phyloP scores from a whole-genome alignment of 1,284 basidiomycete genomes.

The Melampsora abietis-canadensis region DNA sequence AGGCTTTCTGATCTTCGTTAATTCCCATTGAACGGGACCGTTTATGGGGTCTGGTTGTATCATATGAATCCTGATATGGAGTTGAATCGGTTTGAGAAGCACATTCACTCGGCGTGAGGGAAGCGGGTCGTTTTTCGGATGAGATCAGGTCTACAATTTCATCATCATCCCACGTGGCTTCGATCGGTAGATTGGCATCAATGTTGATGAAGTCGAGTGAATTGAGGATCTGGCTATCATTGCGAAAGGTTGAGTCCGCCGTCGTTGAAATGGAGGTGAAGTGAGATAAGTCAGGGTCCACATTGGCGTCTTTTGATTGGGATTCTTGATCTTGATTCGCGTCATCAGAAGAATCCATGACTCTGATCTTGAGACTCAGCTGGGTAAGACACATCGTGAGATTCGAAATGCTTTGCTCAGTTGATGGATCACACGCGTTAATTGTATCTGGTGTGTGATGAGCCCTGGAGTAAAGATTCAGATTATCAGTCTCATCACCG shows the following conservation, averaged over 20 bases:
- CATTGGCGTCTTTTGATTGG: background rate
- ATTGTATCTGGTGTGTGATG: background rate
- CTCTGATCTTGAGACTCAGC: slow-evolving; percentile 25
- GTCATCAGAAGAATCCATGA: slow-evolving; percentile 29
- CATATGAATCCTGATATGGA: background rate
- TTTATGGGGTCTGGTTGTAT: background rate
- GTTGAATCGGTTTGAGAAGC: background rate
- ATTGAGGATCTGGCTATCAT: slow-evolving; percentile 20
- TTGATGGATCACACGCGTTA: slow-evolving; percentile 9
- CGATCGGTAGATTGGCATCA: slow-evolving; percentile 23
- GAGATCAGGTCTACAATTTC: slow-evolving; percentile 31
- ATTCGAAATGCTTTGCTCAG: slow-evolving; percentile 23
- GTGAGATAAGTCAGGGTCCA: slow-evolving; percentile 9
- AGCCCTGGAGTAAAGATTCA: background rate
- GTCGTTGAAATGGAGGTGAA: slow-evolving; percentile 6
- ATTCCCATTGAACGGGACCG: too few relatives aligned
- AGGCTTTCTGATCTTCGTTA: too few relatives aligned
- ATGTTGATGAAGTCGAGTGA: slow-evolving; percentile 35
- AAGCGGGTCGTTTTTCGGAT: background rate
- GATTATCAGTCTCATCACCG: too few relatives aligned
- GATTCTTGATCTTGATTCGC: background rate
- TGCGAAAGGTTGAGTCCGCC: background rate
- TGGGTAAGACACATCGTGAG: slow-evolving; percentile 35
- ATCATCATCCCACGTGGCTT: slow-evolving; percentile 20
- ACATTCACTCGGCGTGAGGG: background rate